Conservation (phyloP, 2,329 filamentous ascomycete genomes). For the Fusarium lyarnte region DNA sequence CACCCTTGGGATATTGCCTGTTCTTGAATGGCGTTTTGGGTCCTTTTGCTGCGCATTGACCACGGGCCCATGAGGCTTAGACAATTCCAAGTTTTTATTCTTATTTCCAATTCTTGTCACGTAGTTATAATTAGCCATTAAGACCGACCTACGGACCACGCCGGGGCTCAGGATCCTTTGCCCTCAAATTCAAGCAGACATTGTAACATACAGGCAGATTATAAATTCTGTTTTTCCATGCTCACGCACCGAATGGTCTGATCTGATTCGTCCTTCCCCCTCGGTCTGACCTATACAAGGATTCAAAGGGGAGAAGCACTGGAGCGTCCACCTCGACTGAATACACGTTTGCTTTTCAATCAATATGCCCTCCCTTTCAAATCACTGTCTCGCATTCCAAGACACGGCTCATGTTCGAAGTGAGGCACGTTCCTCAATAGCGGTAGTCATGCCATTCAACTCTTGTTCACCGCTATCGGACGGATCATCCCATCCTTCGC, state of each 20-base stretch:
- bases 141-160: background rate
- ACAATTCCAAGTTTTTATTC: background rate
- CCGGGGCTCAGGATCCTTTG: no score
- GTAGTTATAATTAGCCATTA: background rate
- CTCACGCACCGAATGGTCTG: no score
- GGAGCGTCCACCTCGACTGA: no score
- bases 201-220: accelerated
- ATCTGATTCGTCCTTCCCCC: accelerated
- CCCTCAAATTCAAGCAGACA: accelerated
- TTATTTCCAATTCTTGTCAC: background rate
- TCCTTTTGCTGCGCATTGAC: background rate
- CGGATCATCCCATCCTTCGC: slow-evolving; percentile 15
- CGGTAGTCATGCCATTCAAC: slow-evolving; percentile 1
- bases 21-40: background rate
- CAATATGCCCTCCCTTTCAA: no score
- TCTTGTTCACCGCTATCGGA: background rate
- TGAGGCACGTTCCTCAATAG: background rate
- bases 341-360: background rate
- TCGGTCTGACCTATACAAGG: background rate
- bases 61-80: background rate
- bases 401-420: background rate
- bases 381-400: accelerated
- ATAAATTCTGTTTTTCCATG: accelerated
- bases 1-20: background rate
- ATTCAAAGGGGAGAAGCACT: background rate